phyloP scores from a whole-genome alignment of 768 basidiomycete genomes.

The Inosperma sp. region DNA sequence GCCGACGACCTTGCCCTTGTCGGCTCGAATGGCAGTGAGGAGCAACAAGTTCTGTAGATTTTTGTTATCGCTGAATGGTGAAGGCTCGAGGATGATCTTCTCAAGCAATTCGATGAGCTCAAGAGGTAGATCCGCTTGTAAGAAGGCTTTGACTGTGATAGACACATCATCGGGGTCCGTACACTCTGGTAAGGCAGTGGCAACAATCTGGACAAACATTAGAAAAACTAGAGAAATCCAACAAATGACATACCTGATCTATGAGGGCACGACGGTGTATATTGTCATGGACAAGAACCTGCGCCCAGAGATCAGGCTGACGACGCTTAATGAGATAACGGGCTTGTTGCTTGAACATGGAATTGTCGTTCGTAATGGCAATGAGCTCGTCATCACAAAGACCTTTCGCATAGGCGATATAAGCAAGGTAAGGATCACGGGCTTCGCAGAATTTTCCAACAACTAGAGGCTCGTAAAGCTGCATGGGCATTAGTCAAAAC shows the following conservation, averaged over 20 bases:
- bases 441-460: conserved; percentile 99
- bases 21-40: conserved; percentile 93
- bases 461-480: conserved; percentile 95
- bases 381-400: conserved; percentile 98
- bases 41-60: conserved; percentile 94
- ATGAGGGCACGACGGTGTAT: conserved; percentile 89
- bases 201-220: conserved; percentile 58
- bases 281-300: conserved; percentile 87
- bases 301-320: conserved; percentile 91
- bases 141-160: conserved; percentile 96
- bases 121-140: conserved; percentile 92
- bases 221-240: not conserved
- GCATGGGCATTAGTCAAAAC: conserved; percentile 11
- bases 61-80: conserved; percentile 96
- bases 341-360: conserved; percentile 99
- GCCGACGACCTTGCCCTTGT: conserved; percentile 96
- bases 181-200: conserved; percentile 93
- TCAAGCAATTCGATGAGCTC: conserved; percentile 96
- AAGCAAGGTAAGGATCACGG: conserved; percentile 96
- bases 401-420: conserved; percentile 98
- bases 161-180: conserved; percentile 99
- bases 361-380: conserved; percentile 94
- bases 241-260: conserved; percentile 61
- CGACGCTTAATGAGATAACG: conserved; percentile 97
- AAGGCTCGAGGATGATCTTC: conserved; percentile 97